Evolutionary conservation across 108 stramenopile genomes (phyloP).

Genomic region (Fistulifera solaris): DNA sequence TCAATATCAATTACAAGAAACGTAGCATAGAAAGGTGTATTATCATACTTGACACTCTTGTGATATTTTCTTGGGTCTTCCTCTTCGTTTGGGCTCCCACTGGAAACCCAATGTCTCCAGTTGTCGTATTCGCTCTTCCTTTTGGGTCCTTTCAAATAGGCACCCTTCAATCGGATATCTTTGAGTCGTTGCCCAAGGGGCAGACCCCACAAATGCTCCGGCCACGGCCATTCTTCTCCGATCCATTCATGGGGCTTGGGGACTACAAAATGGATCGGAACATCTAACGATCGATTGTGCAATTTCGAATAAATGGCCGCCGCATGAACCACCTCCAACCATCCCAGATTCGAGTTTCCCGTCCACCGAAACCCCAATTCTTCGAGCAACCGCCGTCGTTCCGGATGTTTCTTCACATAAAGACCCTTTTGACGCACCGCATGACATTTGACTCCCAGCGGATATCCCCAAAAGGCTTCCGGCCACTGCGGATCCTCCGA

Average conservation of each 20-base stretch:
- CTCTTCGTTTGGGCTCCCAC: conserved; percentile 54
- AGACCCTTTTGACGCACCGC: conserved; percentile 75
- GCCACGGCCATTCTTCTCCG: conserved; percentile 63
- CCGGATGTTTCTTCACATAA: conserved; percentile 62
- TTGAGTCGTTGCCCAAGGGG: conserved; percentile 69
- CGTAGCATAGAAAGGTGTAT: background rate
- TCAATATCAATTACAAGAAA: background rate
- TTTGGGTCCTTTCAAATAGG: conserved; percentile 51
- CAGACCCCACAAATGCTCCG: conserved; percentile 62
- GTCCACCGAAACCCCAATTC: conserved; percentile 64
- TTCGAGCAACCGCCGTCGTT: conserved; percentile 37
- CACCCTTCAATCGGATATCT: conserved; percentile 65
- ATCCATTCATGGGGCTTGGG: conserved; percentile 32
- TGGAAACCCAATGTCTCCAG: conserved; percentile 72
- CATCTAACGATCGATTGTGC: conserved; percentile 53
- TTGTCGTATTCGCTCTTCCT: conserved; percentile 41
- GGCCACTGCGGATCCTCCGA: conserved; percentile 45
- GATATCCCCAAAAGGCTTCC: conserved; percentile 51
- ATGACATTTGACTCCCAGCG: conserved; percentile 62
- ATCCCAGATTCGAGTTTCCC: conserved; percentile 62
- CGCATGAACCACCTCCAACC: conserved; percentile 78
- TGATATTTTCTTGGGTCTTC: conserved; percentile 21
- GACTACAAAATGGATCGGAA: conserved; percentile 55
- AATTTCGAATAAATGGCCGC: conserved; percentile 77
- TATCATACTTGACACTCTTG: background rate